Conservation (phyloP, 192 early-diverging fungal genomes). For the Allomyces macrogynus region DNA sequence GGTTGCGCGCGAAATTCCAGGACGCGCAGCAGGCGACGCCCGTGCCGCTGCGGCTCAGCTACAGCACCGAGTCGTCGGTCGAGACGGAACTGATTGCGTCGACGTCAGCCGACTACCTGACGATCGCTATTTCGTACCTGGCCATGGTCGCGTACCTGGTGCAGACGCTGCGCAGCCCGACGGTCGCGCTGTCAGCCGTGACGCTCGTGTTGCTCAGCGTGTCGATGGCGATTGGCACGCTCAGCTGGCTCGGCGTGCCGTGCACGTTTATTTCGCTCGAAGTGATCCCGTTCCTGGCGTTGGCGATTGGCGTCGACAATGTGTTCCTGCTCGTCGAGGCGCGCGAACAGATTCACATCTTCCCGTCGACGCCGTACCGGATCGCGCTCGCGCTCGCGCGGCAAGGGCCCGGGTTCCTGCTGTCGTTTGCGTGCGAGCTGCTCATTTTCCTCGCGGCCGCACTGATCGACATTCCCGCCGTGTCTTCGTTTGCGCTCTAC, state of each 20-base stretch:
- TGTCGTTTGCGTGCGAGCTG: slow-evolving; percentile 36
- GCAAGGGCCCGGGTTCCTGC: slow-evolving; percentile 39
- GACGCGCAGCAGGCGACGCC: slow-evolving; percentile 7
- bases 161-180: background rate
- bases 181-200: slow-evolving; percentile 5
- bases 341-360: slow-evolving; percentile 2
- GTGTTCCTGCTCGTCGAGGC: slow-evolving; percentile 44
- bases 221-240: slow-evolving; percentile 35
- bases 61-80: slow-evolving; percentile 37
- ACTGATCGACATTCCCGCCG: slow-evolving; percentile 43
- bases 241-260: slow-evolving; percentile 35
- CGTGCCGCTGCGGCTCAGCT: slow-evolving; percentile 22
- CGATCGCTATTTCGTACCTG: slow-evolving; percentile 31
- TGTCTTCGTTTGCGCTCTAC: slow-evolving; percentile 43
- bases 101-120: slow-evolving; percentile 32
- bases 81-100: slow-evolving; percentile 39
- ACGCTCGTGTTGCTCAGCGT: slow-evolving; percentile 37
- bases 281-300: slow-evolving; percentile 43
- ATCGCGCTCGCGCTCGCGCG: slow-evolving; percentile 31
- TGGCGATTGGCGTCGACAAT: slow-evolving; percentile 48
- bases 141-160: slow-evolving; percentile 35
- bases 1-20: slow-evolving; percentile 12
- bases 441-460: slow-evolving; percentile 40
- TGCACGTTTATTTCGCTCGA: slow-evolving; percentile 45
- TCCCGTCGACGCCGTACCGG: background rate